A percentile compares a stretch with the other conserved stretches of the same genome.
Evolutionary conservation across 768 basidiomycete genomes (phyloP).

Genomic region (Serpula lacrymans): DNA sequence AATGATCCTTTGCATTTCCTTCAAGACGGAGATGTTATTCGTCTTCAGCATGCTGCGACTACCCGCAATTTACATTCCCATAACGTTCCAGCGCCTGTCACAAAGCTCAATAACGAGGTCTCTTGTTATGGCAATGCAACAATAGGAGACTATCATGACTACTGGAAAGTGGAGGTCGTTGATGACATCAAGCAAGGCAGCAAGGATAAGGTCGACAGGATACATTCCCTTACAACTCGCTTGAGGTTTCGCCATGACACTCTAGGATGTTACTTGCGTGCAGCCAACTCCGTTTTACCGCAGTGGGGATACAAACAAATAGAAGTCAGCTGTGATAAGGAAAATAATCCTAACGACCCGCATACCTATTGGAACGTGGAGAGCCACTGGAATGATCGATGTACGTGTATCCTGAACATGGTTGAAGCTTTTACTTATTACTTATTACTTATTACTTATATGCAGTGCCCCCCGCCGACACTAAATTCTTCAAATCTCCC

Average conservation of each 20-base stretch:
- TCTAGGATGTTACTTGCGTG: slow-evolving; percentile 85
- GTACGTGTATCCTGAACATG: slow-evolving; percentile 47
- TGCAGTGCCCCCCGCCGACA: slow-evolving; percentile 78
- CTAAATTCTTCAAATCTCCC: slow-evolving; percentile 82
- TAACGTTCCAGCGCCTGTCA: slow-evolving; percentile 78
- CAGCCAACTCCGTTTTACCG: slow-evolving; percentile 84
- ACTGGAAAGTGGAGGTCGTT: slow-evolving; percentile 92
- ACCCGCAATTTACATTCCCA: slow-evolving; percentile 93
- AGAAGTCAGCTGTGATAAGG: slow-evolving; percentile 91
- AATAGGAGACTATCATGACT: slow-evolving; percentile 83
- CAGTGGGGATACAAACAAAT: slow-evolving; percentile 99
- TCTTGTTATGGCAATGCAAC: slow-evolving; percentile 92
- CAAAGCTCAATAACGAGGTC: slow-evolving; percentile 88
- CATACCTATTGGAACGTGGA: slow-evolving; percentile 99
- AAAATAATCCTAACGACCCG: slow-evolving; percentile 72
- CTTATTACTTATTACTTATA: not conserved
- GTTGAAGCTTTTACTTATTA: too few relatives aligned
- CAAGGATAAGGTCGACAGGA: slow-evolving; percentile 53
- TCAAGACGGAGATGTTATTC: slow-evolving; percentile 70
- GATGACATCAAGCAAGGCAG: slow-evolving; percentile 77
- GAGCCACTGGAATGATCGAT: slow-evolving; percentile 91
- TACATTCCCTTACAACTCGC: slow-evolving; percentile 90
- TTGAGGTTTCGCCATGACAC: slow-evolving; percentile 76
- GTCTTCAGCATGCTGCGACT: slow-evolving; percentile 80
- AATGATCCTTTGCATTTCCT: slow-evolving; percentile 68